Conservation (phyloP, 2,329 filamentous ascomycete species). For the Sclerotiophoma versabilis region DNA sequence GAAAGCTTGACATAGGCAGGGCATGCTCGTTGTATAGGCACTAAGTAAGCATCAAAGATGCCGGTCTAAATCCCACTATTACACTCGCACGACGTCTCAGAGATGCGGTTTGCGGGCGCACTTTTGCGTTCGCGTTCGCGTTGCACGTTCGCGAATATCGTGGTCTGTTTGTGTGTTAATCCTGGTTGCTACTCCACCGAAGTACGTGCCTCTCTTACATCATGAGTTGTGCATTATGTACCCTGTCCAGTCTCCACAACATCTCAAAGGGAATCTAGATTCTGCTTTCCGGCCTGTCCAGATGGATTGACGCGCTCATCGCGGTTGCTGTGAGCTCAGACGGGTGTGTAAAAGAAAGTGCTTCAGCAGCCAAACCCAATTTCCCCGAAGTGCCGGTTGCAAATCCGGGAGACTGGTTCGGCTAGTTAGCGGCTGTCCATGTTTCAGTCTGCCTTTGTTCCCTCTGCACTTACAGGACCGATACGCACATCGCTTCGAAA, state of each 20-base stretch:
- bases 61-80: conserved; percentile 4
- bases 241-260: conserved; percentile 6
- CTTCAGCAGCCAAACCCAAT: not conserved
- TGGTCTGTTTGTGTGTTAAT: conserved; percentile 1
- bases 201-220: conserved; percentile 11
- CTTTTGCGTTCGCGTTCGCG: conserved; percentile 7
- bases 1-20: conserved; percentile 6
- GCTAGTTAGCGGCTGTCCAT: conserved; percentile 10
- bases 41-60: conserved; percentile 1
- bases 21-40: not conserved
- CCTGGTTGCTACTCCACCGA: conserved; percentile 2
- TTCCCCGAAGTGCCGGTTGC: not conserved
- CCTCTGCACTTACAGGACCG: conserved; percentile 1
- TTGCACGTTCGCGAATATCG: conserved; percentile 9
- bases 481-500: not conserved
- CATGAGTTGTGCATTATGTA: not conserved
- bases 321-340: conserved; percentile 8
- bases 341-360: conserved; percentile 4
- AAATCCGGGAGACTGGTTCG: conserved; percentile 9
- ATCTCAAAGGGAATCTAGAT: not conserved
- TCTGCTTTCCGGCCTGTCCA: not conserved
- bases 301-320: conserved; percentile 1
- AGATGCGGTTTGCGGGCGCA: conserved; percentile 5
- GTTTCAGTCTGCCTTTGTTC: conserved; percentile 10
- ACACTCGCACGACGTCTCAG: not conserved